Evolutionary conservation across 352 stramenopile genomes (phyloP).

Genomic region (Pythium pyrilobum): DNA sequence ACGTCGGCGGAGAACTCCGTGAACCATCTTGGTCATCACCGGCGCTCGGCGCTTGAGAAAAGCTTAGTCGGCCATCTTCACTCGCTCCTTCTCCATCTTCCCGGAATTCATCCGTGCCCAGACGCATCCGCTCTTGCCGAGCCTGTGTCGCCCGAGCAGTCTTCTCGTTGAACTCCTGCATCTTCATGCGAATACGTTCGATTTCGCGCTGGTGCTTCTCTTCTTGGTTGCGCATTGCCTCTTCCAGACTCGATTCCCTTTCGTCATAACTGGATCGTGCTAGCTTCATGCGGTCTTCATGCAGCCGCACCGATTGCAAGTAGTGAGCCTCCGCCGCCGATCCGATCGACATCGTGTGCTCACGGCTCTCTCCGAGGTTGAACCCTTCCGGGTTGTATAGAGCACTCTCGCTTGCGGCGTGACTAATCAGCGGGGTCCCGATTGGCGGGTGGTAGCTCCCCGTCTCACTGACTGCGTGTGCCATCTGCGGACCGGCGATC

Average conservation of each 20-base stretch:
- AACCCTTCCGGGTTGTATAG: constrained; percentile 34
- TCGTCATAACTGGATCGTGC: constrained; percentile 56
- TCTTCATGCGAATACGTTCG: constrained; percentile 74
- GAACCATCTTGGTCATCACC: neutral
- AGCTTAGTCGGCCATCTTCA: neutral
- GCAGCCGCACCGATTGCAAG: constrained; percentile 52
- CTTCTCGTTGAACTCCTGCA: constrained; percentile 82
- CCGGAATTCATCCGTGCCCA: constrained; percentile 18
- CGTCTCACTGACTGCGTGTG: neutral
- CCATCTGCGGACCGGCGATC: too few species aligned
- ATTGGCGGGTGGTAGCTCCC: neutral
- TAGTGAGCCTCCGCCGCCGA: constrained; percentile 47
- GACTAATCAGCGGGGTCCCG: constrained; percentile 12
- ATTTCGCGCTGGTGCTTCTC: constrained; percentile 83
- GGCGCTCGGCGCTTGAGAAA: neutral
- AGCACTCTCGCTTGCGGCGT: constrained; percentile 41
- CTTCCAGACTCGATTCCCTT: constrained; percentile 62
- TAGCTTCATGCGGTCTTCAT: constrained; percentile 64
- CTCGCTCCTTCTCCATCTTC: constrained; percentile 1
- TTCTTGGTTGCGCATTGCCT: constrained; percentile 69
- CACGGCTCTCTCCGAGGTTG: constrained; percentile 37
- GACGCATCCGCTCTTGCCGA: constrained; percentile 37
- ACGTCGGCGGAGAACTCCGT: neutral
- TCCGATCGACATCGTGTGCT: constrained; percentile 57
- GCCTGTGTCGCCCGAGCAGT: constrained; percentile 49